Base-by-base conservation (phyloP, 495 filamentous ascomycete genomes). In the Xylaria acuta region DNA sequence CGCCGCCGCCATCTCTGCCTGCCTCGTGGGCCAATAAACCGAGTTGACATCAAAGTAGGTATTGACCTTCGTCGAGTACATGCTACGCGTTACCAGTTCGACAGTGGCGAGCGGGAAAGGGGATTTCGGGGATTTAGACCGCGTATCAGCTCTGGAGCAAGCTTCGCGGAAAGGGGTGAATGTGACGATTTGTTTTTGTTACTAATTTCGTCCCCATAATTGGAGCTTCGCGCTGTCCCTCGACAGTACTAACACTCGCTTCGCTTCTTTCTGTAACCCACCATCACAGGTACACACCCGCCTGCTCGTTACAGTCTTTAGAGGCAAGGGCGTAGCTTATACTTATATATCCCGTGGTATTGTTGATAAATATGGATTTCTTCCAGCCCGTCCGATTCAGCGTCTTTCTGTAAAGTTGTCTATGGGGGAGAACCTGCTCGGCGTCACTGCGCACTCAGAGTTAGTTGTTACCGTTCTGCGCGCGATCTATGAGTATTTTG, bases 391-490 rank as follows among this genome's bases (percentile, higher is more conserved):
- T 7, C 59, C 54, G 14, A n/a, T 27, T 49, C 32, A 65, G 16
- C 45, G 45, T 43, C 43, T 66, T 59, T 63, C 47, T 56, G 38
- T 11, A 34, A 22, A 56, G 32, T 36, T 49, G 8, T 51, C 40
- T 41, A 72, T 72, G 9, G 63, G 16, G 11, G 54, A 66, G 54
- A 62, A 69, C 56, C 63, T 34, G 41, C 71, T 69, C 27, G 71
- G 51, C 25, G 63, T 14, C 64, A 68, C 58, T 60, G n/a, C 20
- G 18, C 2, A 12, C 14, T 36, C 14, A 60, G 25, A 36, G 58
- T 60, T 38, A 60, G 58, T 22, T 22, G 20, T 12, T 38, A 2
- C 8, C 32, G 5, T 38, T 38, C 12, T 38, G 32, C 22, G 20
- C 54, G 20, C 6, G 32, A 34, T 59, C 2, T 30, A 9, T n/a